Evolutionary conservation across 2,329 filamentous ascomycete species (phyloP).

Genomic region (Colletotrichum sp.): DNA sequence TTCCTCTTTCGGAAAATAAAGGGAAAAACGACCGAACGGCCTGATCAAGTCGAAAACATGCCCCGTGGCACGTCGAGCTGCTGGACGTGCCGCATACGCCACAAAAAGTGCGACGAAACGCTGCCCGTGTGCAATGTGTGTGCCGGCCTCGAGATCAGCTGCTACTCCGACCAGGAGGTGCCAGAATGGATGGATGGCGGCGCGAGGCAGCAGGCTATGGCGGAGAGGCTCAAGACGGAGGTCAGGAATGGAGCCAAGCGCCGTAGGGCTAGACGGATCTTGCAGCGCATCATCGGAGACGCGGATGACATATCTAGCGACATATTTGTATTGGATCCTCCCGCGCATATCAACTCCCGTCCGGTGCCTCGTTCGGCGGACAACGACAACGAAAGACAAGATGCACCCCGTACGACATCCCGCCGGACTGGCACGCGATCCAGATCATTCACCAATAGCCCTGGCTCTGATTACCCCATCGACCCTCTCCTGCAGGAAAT

Average conservation of each 20-base stretch:
- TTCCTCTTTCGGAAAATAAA: background rate
- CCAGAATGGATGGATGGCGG: conserved; percentile 61
- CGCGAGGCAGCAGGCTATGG: conserved; percentile 21
- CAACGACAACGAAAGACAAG: background rate
- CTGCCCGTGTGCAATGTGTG: conserved; percentile 57
- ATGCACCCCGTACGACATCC: background rate
- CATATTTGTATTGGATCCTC: background rate
- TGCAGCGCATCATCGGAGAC: background rate
- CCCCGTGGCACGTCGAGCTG: conserved; percentile 46
- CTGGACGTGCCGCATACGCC: conserved; percentile 66
- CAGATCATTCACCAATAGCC: background rate
- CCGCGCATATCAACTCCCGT: background rate
- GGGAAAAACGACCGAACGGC: background rate
- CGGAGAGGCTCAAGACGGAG: conserved; percentile 21
- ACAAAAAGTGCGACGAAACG: conserved; percentile 64
- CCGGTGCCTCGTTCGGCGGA: background rate
- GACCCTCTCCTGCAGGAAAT: background rate
- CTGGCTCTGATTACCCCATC: background rate
- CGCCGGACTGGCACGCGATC: background rate
- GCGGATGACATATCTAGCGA: background rate
- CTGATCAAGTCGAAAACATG: background rate
- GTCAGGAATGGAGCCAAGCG: conserved; percentile 23
- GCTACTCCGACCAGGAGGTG: conserved; percentile 54
- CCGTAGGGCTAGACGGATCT: conserved; percentile 46
- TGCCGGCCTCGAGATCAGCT: conserved; percentile 57